Percentiles rank a stretch among this genome's conserved stretches.
These are phyloP conservation scores for Plectosphaerella cucumerina DNA, from an alignment of 2,329 filamentous ascomycete genomes.

Conservation along the genomic window DNA sequence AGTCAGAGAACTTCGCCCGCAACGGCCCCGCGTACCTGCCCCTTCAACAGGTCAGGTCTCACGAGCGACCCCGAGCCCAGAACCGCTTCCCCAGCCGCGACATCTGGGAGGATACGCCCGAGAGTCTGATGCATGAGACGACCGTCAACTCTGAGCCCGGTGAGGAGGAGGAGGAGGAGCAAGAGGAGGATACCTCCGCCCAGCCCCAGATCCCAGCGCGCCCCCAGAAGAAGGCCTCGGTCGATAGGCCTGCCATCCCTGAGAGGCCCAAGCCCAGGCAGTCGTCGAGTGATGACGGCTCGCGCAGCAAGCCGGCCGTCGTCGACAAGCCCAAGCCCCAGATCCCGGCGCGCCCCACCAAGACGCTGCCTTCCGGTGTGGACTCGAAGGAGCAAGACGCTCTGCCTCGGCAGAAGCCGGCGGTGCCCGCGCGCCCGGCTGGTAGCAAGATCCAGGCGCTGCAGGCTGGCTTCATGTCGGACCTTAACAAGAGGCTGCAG, in stretches of 20 bases:
- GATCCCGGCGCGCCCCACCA: conserved; percentile 60
- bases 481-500: conserved; percentile 84
- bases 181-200: conserved; percentile 17
- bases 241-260: conserved; percentile 42
- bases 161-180: conserved; percentile 47
- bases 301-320: conserved; percentile 34
- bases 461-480: conserved; percentile 87
- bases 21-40: conserved; percentile 35
- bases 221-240: conserved; percentile 38
- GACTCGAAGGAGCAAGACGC: conserved; percentile 37
- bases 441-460: conserved; percentile 87
- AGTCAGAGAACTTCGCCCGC: conserved; percentile 44
- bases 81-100: conserved; percentile 87
- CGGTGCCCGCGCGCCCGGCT: conserved; percentile 71
- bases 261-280: conserved; percentile 51
- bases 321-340: conserved; percentile 55
- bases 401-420: conserved; percentile 70
- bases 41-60: conserved; percentile 14
- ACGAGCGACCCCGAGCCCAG: conserved; percentile 52
- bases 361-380: conserved; percentile 35
- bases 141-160: conserved; percentile 49
- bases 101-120: conserved; percentile 91
- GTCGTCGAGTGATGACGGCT: conserved; percentile 28
- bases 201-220: conserved; percentile 61
- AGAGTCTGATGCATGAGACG: conserved; percentile 75